Base-by-base conservation (phyloP, 2,329 filamentous ascomycete species). In the Aplosporella prunicola region DNA sequence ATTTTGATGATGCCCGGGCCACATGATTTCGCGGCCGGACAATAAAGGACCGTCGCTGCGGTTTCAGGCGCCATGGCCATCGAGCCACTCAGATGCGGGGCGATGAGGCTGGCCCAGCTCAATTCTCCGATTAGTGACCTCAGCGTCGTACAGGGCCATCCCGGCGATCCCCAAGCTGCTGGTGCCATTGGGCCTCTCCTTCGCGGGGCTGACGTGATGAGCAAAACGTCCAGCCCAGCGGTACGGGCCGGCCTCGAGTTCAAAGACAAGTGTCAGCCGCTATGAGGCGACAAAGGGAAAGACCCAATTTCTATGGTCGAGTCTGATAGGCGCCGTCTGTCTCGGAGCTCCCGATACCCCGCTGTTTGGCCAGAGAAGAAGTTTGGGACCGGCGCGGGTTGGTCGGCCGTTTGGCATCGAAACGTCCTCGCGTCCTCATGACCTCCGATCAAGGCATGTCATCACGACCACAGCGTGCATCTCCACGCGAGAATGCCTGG, bases 101-200 rank as follows among this genome's bases (percentile, higher is more conserved):
- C n/a, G 29, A 30, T 18, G 38, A 27, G 38, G 31, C 38, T 40
- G 38, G 38, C 30, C 27, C 32, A 20, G 31, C 38, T 40, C 38
- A 40, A 40, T 40, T 40, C 38, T 40, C 38, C 38, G 38, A 40
- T 40, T 40, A 40, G 38, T 40, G 38, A 40, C 38, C 32, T 35
- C 32, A 40, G 25, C 31, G 32, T 40, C 22, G 26, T 32, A 40
- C 38, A 30, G 31, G 20, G 25, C 20, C 31, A 35, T 14, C 25
- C 31, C 31, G 24, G 3, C 38, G 25, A 40, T 35, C 31, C 14
- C 30, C 31, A 20, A n/a, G n/a, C n/a, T n/a, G n/a, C n/a, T n/a
- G n/a, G n/a, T n/a, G 9, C 26, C 26, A 40, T 40, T 40, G 38
- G 38, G 18, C 20, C 10, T 35, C n/a, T n/a, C 31, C 38, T 23